Percentiles rank a stretch among this genome's conserved stretches.
These are phyloP conservation scores for Melocanna baccifera DNA, from an alignment of 176 grass and related monocot genomes.

Conservation along the genomic window DNA sequence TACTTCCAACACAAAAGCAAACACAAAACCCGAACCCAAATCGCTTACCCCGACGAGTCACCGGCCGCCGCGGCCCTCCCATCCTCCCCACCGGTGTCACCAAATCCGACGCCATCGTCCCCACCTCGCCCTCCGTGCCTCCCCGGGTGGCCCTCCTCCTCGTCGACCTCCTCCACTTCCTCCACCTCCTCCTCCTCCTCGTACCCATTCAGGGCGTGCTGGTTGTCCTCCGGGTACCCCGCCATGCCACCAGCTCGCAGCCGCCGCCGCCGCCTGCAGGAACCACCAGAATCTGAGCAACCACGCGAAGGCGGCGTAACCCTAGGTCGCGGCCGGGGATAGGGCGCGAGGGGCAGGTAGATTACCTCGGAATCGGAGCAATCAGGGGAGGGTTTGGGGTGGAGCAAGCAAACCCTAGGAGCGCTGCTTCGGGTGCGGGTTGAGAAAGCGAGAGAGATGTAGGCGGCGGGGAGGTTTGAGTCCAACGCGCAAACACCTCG, in stretches of 20 bases:
- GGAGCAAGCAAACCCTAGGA: constrained; percentile 47
- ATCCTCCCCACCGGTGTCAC: constrained; percentile 37
- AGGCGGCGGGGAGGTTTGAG: constrained; percentile 30
- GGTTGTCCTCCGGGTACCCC: constrained; percentile 58
- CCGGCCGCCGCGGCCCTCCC: constrained; percentile 24
- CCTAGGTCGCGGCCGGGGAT: constrained; percentile 17
- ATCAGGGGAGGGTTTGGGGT: not conserved
- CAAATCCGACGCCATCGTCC: constrained; percentile 16
- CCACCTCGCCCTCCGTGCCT: constrained; percentile 32
- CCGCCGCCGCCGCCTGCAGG: constrained; percentile 26
- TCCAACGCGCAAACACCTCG: not conserved
- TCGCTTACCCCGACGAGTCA: constrained; percentile 60
- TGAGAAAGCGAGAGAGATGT: not conserved
- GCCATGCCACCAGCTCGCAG: constrained; percentile 30
- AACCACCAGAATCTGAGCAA: constrained; percentile 22
- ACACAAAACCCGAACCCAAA: not conserved
- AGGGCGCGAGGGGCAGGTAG: not conserved
- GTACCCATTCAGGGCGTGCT: constrained; percentile 50
- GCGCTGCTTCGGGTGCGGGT: constrained; percentile 34
- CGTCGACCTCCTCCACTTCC: constrained; percentile 51
- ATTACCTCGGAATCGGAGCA: constrained; percentile 34
- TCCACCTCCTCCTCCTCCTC: constrained; percentile 51
- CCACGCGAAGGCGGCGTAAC: not conserved
- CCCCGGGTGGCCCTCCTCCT: constrained; percentile 46
- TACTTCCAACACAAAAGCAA: not conserved